Evolutionary conservation across 2,329 filamentous ascomycete species (phyloP).

Genomic region (Coniochaeta prunicola): DNA sequence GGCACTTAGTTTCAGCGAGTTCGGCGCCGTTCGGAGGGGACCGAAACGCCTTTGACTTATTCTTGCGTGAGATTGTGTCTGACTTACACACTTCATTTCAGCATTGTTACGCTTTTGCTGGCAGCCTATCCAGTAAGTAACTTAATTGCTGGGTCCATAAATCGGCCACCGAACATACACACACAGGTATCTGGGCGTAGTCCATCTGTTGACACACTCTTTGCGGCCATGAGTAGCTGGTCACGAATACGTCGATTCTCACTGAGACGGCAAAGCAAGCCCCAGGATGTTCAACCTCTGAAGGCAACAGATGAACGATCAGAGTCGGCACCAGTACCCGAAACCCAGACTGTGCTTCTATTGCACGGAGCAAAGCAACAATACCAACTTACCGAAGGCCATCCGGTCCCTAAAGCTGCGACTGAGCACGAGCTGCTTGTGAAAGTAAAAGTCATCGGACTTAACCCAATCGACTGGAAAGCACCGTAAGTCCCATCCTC

Average conservation of each 20-base stretch:
- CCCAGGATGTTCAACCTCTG: background rate
- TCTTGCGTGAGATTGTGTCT: background rate
- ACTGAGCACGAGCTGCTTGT: slow-evolving; percentile 48
- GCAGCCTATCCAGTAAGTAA: background rate
- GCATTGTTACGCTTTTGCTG: background rate
- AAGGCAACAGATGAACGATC: background rate
- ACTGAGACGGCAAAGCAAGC: background rate
- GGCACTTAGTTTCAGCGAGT: background rate
- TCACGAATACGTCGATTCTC: background rate
- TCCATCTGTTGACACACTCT: background rate
- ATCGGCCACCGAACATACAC: background rate
- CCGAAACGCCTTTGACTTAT: background rate
- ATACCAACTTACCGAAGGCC: slow-evolving; percentile 19
- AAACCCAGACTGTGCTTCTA: slow-evolving; percentile 20
- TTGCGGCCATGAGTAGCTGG: background rate
- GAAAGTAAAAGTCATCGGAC: slow-evolving; percentile 56
- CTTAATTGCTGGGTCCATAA: background rate
- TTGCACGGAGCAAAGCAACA: slow-evolving; percentile 20
- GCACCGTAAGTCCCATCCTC: slow-evolving; percentile 46
- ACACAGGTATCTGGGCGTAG: background rate
- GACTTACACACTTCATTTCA: background rate
- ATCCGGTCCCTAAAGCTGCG: slow-evolving; percentile 18
- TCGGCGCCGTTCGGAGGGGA: background rate
- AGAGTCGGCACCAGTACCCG: background rate
- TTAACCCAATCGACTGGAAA: slow-evolving; percentile 76